These are phyloP conservation scores for Blastobotrys serpentis DNA, from an alignment of 1,139 yeast genomes.

Conservation along the genomic window DNA sequence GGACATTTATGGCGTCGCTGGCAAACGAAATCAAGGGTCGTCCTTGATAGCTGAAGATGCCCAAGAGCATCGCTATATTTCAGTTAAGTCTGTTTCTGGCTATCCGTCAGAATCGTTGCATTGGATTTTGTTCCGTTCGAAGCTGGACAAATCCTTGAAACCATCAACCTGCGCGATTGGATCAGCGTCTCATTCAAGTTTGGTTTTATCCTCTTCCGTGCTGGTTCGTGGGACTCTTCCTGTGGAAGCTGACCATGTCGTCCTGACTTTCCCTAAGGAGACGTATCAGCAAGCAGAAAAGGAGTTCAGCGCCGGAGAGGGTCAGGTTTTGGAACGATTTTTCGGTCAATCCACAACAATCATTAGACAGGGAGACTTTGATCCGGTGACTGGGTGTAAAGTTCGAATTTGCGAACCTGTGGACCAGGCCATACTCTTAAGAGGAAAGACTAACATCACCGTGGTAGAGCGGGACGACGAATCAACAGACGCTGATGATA, in stretches of 20 bases:
- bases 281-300: constrained; percentile 25
- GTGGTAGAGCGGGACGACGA: constrained; percentile 45
- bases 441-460: constrained; percentile 49
- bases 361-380: constrained; percentile 34
- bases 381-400: constrained; percentile 26
- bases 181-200: constrained; percentile 12
- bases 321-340: constrained; percentile 6
- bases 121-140: constrained; percentile 26
- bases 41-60: constrained; percentile 12
- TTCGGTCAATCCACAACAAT: constrained; percentile 17
- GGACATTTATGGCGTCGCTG: constrained; percentile 15
- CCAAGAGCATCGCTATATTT: constrained; percentile 18
- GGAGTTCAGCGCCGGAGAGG: constrained; percentile 17
- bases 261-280: constrained; percentile 28
- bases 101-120: constrained; percentile 16
- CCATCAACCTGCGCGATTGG: constrained; percentile 25
- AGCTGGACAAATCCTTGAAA: constrained; percentile 19
- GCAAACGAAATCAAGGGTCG: constrained; percentile 1
- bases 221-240: constrained; percentile 26
- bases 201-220: constrained; percentile 21
- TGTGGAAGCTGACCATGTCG: constrained; percentile 24
- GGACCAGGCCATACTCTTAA: constrained; percentile 57
- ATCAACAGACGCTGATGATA: constrained; percentile 15
- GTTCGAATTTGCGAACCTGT: constrained; percentile 70
- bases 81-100: constrained; percentile 17